Percentiles rank a stretch among this genome's conserved stretches.
phyloP scores from a whole-genome alignment of 116 monocot species.

The Posidonia oceanica region DNA sequence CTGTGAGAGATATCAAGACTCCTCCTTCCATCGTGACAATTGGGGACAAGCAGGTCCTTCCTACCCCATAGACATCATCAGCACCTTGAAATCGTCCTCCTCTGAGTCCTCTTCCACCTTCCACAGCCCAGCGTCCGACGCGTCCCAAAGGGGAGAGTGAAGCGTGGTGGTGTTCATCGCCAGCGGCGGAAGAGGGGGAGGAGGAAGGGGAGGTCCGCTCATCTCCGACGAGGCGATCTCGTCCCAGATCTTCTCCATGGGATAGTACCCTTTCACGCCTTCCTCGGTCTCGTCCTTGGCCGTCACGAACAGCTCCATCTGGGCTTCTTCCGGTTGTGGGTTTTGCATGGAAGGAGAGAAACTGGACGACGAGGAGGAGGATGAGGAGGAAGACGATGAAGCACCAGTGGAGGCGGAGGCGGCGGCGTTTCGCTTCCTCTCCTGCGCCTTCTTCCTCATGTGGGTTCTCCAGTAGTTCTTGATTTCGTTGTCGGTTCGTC shows the following conservation, averaged over 20 bases:
- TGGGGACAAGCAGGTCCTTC: background rate
- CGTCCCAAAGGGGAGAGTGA: background rate
- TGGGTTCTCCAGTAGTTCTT: slow-evolving; percentile 97
- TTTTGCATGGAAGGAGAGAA: background rate
- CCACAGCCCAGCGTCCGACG: background rate
- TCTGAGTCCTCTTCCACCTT: background rate
- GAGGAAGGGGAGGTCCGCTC: background rate
- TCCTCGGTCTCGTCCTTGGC: slow-evolving; percentile 1
- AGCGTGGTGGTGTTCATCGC: background rate
- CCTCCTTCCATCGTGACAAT: background rate
- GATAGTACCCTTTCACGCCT: slow-evolving; percentile 13
- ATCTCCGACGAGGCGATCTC: slow-evolving; percentile 22
- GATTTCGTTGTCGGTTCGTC: slow-evolving; percentile 88
- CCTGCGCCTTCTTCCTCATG: slow-evolving; percentile 85
- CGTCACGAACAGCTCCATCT: background rate
- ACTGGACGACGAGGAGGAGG: background rate
- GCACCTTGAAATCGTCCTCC: background rate
- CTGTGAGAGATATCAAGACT: background rate
- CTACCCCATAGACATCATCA: background rate
- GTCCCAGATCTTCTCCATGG: slow-evolving; percentile 65
- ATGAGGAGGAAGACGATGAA: slow-evolving; percentile 19
- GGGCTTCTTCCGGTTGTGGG: background rate
- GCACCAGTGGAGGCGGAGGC: background rate
- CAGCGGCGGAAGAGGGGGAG: background rate
- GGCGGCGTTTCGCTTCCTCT: slow-evolving; percentile 17